Percentiles rank a stretch among this genome's conserved stretches.
phyloP scores from a whole-genome alignment of 306 rosid species.

The Calophaca sinica region DNA sequence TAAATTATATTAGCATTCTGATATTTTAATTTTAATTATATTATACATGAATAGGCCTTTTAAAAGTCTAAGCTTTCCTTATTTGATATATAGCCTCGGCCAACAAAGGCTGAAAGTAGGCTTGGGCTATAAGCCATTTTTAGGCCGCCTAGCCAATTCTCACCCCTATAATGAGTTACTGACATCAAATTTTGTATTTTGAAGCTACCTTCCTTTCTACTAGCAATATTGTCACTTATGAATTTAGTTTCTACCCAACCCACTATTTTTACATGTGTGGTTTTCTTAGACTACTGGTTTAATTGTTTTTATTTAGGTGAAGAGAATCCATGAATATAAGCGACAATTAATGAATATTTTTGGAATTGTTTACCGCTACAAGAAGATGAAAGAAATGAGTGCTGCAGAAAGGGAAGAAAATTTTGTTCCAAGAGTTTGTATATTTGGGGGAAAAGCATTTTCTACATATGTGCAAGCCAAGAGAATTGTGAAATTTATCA shows the following conservation, averaged over 20 bases:
- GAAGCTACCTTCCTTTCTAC: slow-evolving; percentile 19
- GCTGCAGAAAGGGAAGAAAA: slow-evolving; percentile 66
- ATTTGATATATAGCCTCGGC: slow-evolving; percentile 17
- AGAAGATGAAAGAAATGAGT: slow-evolving; percentile 96
- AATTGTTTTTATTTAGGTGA: slow-evolving; percentile 68
- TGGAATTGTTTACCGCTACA: slow-evolving; percentile 96
- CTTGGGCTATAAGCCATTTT: neutral
- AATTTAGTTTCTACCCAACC: slow-evolving; percentile 35
- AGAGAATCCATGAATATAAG: slow-evolving; percentile 99
- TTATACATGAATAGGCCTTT: neutral
- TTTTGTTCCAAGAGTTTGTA: slow-evolving; percentile 95
- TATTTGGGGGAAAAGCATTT: slow-evolving; percentile 98
- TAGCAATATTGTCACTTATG: slow-evolving; percentile 21
- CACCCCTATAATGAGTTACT: neutral
- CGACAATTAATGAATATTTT: slow-evolving; percentile 86
- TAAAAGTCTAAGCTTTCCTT: slow-evolving; percentile 34
- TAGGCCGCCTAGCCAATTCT: neutral
- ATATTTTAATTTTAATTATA: no score
- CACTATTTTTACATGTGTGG: slow-evolving; percentile 10
- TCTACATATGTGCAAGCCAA: slow-evolving; percentile 94
- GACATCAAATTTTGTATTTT: slow-evolving; percentile 17
- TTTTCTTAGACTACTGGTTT: slow-evolving; percentile 30
- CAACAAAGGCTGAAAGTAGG: slow-evolving; percentile 7
- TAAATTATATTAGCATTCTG: neutral
- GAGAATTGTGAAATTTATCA: slow-evolving; percentile 96